Base-by-base conservation (phyloP, 768 basidiomycete species). In the Phylloporus sp. region DNA sequence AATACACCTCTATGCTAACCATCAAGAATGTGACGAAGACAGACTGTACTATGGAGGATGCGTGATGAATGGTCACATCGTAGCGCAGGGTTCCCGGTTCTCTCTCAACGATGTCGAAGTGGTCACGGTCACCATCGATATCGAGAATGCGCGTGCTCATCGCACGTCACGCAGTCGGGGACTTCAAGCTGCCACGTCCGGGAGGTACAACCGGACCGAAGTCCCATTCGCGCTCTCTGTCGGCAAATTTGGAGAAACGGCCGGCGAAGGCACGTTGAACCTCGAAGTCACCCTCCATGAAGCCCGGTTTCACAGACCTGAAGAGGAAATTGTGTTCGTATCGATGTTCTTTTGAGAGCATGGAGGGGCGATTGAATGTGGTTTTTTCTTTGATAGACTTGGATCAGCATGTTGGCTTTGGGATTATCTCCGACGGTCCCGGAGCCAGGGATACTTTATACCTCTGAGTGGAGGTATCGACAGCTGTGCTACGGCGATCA, bases 341-440 rank as follows among this genome's bases (percentile, higher is more conserved):
- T 15, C 37, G 35, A n/a, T 9, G 26, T n/a, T 2, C n/a, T 15
- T 13, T 23, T 15, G 5, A 6, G 4, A 36, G 23, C 18, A 18
- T 26, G 11, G 1, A 17, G 13, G 11, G 2, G 28, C 24, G 24
- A 34, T 38, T 56, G 17, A 49, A 38, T 14, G 17, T 42, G n/a
- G n/a, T n/a, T n/a, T n/a, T n/a, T n/a, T 21, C 1, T 22, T 34
- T 15, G 6, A 22, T 52, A 97, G 95, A 3, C 72, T 98, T 3
- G 96, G 96, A 5, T 96, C 96, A 6, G 96, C 95, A 13, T 98
- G 96, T 62, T 99, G 96, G 96, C 74, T 99, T 15, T 99, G 96
- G 96, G 96, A 99, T 63, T 99, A 98, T 61, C 80, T 99, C 24
- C 79, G 96, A 29, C 82, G 96, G 35, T 98, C 95, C 6, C 76